Evolutionary conservation across 805 yeast genomes (phyloP), one percentile per base, ranked within the genome.

Genomic region (Metschnikowia rubicola): DNA sequence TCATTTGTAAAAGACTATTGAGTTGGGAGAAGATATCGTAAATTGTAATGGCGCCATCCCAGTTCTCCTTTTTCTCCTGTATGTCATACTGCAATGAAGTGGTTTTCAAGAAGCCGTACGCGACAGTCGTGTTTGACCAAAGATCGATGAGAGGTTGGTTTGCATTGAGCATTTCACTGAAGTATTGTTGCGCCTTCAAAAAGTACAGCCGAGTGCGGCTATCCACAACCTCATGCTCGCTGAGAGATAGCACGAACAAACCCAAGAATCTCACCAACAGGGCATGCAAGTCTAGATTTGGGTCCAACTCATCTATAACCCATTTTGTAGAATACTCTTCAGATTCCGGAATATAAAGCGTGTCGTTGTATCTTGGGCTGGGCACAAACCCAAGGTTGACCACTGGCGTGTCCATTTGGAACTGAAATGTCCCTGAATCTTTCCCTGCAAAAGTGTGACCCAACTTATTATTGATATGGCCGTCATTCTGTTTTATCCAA

Each of bases 141-240:
- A 37, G 17, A 1, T 39, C 44, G 10, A 65, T 39, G 6, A 19
- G 30, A 1, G 39, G 28, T 5, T 38, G 19, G 39, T 62, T 55
- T 2, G 50, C 44, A 0, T 35, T 41, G 4, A 51, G 17, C 34
- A 69, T 56, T 4, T 47, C 40, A 5, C 51, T 44, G 36, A 59
- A 65, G 35, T 53, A 60, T 1, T 43, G 31, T 15, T 39, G 45
- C 10, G 66, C 56, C 9, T 47, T 41, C 1, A 41, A 32, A 42
- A 62, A 58, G 51, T 66, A 67, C 3, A 50, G 46, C 2, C 44
- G 30, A 1, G 67, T 55, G 34, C 58, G 61, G 44, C 55, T 60
- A 43, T 64, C 64, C 26, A 67, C 65, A 9, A 70, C 68, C 46
- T 72, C 76, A 46, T 66, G 73, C 38, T 72, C 77, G 39, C 70